Conservation (phyloP, 345 rosid species). For the Dipteronia dyeriana region DNA sequence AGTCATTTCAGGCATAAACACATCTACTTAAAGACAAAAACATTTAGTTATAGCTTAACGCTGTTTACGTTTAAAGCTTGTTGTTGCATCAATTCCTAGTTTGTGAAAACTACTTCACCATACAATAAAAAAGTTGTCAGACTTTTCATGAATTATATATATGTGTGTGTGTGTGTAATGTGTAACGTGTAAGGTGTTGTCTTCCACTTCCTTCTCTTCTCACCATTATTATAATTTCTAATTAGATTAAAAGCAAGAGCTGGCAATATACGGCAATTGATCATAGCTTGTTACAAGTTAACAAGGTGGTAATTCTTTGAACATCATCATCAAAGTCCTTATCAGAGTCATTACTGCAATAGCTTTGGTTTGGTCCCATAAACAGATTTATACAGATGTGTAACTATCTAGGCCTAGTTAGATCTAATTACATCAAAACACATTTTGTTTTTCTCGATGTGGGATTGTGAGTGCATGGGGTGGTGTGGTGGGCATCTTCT, state of each 20-base stretch:
- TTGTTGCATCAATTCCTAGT: not conserved
- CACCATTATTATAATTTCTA: too few relatives aligned
- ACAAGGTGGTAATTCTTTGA: not conserved
- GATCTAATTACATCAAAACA: not conserved
- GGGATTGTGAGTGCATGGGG: slow-evolving; percentile 3
- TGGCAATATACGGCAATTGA: not conserved
- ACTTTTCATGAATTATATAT: slow-evolving; percentile 1
- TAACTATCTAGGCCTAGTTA: not conserved
- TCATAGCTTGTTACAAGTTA: too few relatives aligned
- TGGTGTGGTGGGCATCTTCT: slow-evolving; percentile 22
- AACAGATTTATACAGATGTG: slow-evolving; percentile 5
- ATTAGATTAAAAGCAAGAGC: slow-evolving; percentile 14
- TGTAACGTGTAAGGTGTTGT: not conserved
- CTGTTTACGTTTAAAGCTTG: not conserved
- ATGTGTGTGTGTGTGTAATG: not conserved
- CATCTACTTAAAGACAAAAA: not conserved
- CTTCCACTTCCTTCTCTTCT: slow-evolving; percentile 22
- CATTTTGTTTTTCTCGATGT: slow-evolving; percentile 12
- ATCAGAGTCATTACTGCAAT: slow-evolving; percentile 3
- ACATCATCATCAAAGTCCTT: slow-evolving; percentile 18
- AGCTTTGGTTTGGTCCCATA: slow-evolving; percentile 13
- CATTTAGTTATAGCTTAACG: not conserved
- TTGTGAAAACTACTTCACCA: slow-evolving; percentile 18
- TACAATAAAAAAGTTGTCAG: slow-evolving; percentile 13
- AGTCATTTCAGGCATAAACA: not conserved